Percentiles rank a stretch among this genome's conserved stretches.
Conservation (phyloP, 768 basidiomycete genomes). For the Leccinum obscurum region DNA sequence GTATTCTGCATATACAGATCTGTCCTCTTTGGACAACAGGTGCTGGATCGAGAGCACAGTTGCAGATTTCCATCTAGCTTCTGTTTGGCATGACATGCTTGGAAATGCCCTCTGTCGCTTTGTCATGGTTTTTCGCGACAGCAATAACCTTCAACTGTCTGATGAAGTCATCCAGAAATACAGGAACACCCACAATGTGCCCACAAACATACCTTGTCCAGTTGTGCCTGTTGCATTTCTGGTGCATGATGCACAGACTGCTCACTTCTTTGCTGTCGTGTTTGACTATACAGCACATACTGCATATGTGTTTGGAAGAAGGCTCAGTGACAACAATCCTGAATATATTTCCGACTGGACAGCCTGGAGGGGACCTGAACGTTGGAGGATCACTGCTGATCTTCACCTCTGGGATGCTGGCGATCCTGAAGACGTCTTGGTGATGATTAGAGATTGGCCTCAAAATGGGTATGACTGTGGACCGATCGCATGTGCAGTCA, state of each 20-base stretch:
- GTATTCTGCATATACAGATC: neutral
- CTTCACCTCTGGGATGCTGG: constrained; percentile 2
- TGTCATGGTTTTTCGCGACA: neutral
- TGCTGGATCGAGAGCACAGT: constrained; percentile 3
- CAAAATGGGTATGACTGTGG: constrained; percentile 13
- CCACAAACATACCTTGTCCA: neutral
- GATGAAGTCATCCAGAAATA: neutral
- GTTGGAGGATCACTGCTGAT: neutral
- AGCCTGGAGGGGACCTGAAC: constrained; percentile 2
- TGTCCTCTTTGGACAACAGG: neutral
- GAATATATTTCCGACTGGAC: neutral
- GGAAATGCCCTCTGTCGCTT: neutral
- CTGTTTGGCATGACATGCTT: constrained; percentile 2
- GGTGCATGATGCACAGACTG: neutral
- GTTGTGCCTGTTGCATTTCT: neutral
- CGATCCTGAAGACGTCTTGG: neutral
- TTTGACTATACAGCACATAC: neutral
- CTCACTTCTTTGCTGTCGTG: constrained; percentile 1
- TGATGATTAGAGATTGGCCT: neutral
- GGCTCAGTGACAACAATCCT: neutral
- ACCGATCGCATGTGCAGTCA: neutral
- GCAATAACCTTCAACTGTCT: neutral
- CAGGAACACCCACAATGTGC: neutral
- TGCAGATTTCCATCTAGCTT: constrained; percentile 4
- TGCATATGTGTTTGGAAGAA: constrained; percentile 1